Conservation (phyloP, 768 basidiomycete genomes). For the Psilocybe azurescens region DNA sequence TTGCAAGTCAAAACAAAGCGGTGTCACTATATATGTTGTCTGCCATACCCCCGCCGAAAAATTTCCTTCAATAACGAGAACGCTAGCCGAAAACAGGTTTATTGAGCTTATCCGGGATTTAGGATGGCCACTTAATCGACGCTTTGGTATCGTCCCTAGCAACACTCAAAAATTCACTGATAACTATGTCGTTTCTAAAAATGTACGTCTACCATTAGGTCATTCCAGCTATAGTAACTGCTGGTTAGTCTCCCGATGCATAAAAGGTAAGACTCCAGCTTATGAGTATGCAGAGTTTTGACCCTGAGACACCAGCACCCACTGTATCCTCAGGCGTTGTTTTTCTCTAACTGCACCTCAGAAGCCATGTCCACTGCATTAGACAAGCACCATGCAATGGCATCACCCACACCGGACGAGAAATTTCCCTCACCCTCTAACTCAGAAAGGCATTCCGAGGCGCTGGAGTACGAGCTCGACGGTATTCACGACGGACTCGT, state of each 20-base stretch:
- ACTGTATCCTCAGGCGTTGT: background rate
- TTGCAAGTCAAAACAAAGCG: background rate
- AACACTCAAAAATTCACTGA: background rate
- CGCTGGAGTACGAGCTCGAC: slow-evolving; percentile 44
- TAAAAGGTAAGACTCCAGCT: background rate
- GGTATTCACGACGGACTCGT: slow-evolving; percentile 56
- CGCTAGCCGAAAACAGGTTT: background rate
- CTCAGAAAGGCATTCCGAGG: slow-evolving; percentile 31
- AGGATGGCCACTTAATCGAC: background rate
- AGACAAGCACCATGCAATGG: background rate
- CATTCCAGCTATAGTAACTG: background rate
- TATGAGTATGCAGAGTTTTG: background rate
- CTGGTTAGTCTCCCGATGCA: background rate
- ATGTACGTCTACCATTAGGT: background rate
- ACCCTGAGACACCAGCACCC: background rate
- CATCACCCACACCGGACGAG: background rate
- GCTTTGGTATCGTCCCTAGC: background rate
- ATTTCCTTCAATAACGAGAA: background rate
- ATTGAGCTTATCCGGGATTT: background rate
- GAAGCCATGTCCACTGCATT: background rate
- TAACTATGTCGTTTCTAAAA: background rate
- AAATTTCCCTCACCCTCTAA: background rate
- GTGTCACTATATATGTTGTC: background rate
- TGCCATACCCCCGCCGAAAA: background rate
- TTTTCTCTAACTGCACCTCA: background rate